Evolutionary conservation across 2,329 filamentous ascomycete species (phyloP), one percentile per base, ranked within the genome.

Genomic region (Ramularia endophylla): DNA sequence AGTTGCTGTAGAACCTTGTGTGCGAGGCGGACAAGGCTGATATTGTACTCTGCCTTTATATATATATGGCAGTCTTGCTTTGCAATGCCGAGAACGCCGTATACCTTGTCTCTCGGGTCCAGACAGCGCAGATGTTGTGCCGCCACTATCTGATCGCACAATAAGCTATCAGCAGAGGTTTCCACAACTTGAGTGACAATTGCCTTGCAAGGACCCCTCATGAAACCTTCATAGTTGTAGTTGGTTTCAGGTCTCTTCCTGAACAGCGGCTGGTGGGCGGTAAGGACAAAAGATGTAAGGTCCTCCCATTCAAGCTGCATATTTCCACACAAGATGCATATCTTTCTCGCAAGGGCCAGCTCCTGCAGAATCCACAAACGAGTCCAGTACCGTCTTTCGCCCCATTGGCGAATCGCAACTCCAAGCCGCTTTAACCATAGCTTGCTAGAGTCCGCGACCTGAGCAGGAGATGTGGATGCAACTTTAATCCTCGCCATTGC

Each of bases 361-460:
- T 43, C 43, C 22, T 46, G 43, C 1, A 43, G 25, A 9, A 46
- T 22, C 43, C 43, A 46, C 3, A 46, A 27, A 5, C 43, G 35
- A 13, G 29, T 40, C 43, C 43, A 46, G 27, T 46, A 46, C 4
- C 15, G 8, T 17, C 43, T 20, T 22, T 38, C 28, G 15, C 38
- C 41, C 6, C 42, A 15, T 8, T 13, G 8, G 3, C 35, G 19
- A 25, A 39, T 16, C n/a, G 35, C 33, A 3, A 20, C 8, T 9
- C 32, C 32, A 19, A 29, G 25, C 3, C 30, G 8, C n/a, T 32
- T 31, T 17, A 27, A 27, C 38, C 17, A 38, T 7, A 41, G 8
- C 27, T 15, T 32, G 4, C 31, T 4, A 2, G 29, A 31, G 4
- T 31, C 4, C 8, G 5, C 17, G n/a, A n/a, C n/a, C n/a, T n/a